Percentiles rank a stretch among this genome's conserved stretches.
Evolutionary conservation across 202 grass and related monocot genomes (phyloP).

Genomic region (Elaeis oleifera): DNA sequence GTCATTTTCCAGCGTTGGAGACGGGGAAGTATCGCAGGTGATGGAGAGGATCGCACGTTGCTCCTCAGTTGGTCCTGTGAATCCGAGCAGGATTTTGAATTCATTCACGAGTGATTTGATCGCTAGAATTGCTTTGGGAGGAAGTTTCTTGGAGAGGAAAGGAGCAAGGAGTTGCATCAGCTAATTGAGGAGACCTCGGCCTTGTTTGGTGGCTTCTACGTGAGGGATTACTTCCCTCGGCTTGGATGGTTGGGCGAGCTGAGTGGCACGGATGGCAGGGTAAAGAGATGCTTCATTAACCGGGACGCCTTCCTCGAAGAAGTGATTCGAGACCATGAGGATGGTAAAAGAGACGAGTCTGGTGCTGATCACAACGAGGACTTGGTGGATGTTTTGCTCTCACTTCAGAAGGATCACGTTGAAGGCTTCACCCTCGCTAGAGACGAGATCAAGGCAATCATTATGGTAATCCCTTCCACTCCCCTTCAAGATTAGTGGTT

Average conservation of each 20-base stretch:
- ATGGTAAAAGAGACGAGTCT: background rate
- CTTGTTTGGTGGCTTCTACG: background rate
- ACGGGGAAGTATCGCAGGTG: background rate
- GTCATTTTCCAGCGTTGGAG: background rate
- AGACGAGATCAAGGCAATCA: conserved; percentile 16
- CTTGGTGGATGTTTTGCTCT: conserved; percentile 29
- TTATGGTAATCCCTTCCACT: conserved; percentile 17
- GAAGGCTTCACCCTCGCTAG: conserved; percentile 6
- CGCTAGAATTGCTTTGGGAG: background rate
- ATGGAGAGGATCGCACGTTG: background rate
- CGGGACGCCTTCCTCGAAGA: conserved; percentile 31
- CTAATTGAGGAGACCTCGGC: background rate
- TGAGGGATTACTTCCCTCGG: background rate
- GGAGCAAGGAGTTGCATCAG: background rate
- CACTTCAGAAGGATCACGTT: conserved; percentile 6
- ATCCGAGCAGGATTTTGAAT: background rate
- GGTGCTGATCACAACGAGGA: background rate
- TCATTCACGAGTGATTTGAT: background rate
- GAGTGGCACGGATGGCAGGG: background rate
- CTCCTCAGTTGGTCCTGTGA: background rate
- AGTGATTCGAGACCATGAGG: conserved; percentile 21
- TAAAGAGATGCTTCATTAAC: background rate
- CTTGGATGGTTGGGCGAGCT: background rate
- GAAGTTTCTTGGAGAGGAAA: background rate
- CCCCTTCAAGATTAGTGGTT: background rate